Percentiles rank a stretch among this genome's conserved stretches.
phyloP scores from a whole-genome alignment of 768 basidiomycete species.

The Saitozyma sp. region DNA sequence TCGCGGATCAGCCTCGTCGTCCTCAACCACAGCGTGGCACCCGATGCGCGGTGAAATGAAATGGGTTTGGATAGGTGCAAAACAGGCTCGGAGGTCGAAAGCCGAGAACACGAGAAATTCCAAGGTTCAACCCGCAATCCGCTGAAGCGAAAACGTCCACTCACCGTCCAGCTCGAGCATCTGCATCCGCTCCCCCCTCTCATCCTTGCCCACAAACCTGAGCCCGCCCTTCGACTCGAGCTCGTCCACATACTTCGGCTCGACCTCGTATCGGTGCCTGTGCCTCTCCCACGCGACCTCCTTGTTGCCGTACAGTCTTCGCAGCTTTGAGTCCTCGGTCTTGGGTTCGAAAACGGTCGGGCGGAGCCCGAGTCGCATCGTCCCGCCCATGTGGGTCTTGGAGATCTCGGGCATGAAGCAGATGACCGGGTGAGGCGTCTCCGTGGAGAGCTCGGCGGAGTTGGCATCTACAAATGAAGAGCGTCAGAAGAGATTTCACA shows the following conservation, averaged over 20 bases:
- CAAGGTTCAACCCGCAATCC: too few species aligned
- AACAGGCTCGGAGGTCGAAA: not conserved
- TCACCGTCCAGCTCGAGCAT: slow-evolving; percentile 79
- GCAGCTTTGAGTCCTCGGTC: slow-evolving; percentile 65
- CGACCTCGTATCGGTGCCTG: slow-evolving; percentile 93
- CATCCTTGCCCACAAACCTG: slow-evolving; percentile 82
- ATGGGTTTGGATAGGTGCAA: not conserved
- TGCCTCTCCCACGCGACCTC: slow-evolving; percentile 92
- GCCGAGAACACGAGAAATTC: not conserved
- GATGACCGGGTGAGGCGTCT: slow-evolving; percentile 66
- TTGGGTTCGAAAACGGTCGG: slow-evolving; percentile 82
- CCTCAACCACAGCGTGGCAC: not conserved
- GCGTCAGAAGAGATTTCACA: too few species aligned
- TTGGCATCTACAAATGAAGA: slow-evolving; percentile 63
- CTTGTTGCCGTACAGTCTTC: slow-evolving; percentile 79
- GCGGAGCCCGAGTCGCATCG: slow-evolving; percentile 99
- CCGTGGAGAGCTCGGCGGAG: slow-evolving; percentile 73
- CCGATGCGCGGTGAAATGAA: not conserved
- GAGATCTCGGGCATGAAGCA: slow-evolving; percentile 99
- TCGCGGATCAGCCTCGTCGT: not conserved
- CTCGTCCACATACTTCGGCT: slow-evolving; percentile 76
- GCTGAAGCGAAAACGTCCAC: slow-evolving; percentile 40
- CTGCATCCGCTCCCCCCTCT: slow-evolving; percentile 96
- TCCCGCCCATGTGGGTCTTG: slow-evolving; percentile 96
- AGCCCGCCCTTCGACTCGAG: slow-evolving; percentile 69